Evolutionary conservation across 768 basidiomycete genomes (phyloP).

Genomic region (Chalciporus sphaerocephalus): DNA sequence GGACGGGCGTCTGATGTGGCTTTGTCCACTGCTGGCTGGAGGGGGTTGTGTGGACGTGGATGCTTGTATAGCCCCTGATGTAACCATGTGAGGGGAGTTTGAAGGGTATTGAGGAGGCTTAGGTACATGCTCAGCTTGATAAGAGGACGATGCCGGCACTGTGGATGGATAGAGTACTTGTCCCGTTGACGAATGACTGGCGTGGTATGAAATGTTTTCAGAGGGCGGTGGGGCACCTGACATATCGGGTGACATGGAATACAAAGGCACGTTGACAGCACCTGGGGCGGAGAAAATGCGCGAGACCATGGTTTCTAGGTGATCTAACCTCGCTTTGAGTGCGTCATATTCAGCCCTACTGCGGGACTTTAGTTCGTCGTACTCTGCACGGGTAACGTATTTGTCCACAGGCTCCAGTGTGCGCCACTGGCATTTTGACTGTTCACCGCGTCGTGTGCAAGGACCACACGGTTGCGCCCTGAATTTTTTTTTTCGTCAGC

Average conservation of each 20-base stretch:
- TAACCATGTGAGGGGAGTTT: constrained; percentile 25
- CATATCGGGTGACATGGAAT: constrained; percentile 29
- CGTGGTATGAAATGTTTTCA: constrained; percentile 27
- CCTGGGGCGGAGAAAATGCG: constrained; percentile 32
- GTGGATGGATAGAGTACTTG: constrained; percentile 24
- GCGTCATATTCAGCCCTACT: constrained; percentile 40
- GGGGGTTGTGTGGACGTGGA: constrained; percentile 19
- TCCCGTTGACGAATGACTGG: constrained; percentile 24
- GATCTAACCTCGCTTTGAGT: constrained; percentile 59
- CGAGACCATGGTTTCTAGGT: constrained; percentile 54
- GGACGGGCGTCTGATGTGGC: constrained; percentile 27
- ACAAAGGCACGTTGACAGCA: constrained; percentile 28
- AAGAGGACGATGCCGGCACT: constrained; percentile 21
- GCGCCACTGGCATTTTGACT: constrained; percentile 78
- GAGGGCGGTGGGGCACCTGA: constrained; percentile 24
- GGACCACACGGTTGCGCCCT: constrained; percentile 80
- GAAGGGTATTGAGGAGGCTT: constrained; percentile 27
- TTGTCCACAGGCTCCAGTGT: constrained; percentile 83
- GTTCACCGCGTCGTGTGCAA: constrained; percentile 75
- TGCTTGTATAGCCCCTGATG: constrained; percentile 18
- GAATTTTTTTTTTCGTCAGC: constrained; percentile 23
- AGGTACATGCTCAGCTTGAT: constrained; percentile 22
- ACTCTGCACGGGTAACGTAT: constrained; percentile 73
- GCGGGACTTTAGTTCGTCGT: constrained; percentile 67
- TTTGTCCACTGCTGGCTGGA: constrained; percentile 12